Conservation (phyloP, 306 rosid genomes). For the Elaeagnus macrophylla region DNA sequence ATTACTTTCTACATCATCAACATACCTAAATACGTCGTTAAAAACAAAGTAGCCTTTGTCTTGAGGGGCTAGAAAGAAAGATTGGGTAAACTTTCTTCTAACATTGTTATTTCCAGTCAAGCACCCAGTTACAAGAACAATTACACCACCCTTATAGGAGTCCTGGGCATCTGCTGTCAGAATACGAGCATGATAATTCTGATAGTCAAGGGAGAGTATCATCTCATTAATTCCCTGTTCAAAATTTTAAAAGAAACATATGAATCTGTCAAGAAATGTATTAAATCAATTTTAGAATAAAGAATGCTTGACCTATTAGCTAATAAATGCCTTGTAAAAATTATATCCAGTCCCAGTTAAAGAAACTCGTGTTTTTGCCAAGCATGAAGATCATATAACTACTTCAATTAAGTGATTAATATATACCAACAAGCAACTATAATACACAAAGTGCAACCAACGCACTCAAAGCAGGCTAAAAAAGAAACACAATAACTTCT, state of each 20-base stretch:
- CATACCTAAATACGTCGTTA: conserved; percentile 59
- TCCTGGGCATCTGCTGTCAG: conserved; percentile 58
- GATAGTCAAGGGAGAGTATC: conserved; percentile 37
- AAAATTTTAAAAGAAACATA: conserved; percentile 5
- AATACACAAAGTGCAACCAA: no score
- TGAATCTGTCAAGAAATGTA: not conserved
- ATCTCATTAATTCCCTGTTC: conserved; percentile 51
- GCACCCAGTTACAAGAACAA: conserved; percentile 65
- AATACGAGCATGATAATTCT: conserved; percentile 42
- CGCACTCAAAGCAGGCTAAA: no score
- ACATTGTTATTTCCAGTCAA: conserved; percentile 36
- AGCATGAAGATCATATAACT: no score
- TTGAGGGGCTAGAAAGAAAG: conserved; percentile 74
- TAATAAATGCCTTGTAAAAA: no score
- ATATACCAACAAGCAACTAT: no score
- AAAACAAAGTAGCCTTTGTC: conserved; percentile 54
- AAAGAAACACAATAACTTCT: no score
- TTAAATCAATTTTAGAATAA: not conserved
- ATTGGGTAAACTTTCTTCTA: conserved; percentile 51
- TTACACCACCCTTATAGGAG: conserved; percentile 50
- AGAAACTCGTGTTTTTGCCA: no score
- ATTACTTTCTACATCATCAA: conserved; percentile 29
- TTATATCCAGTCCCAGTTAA: no score
- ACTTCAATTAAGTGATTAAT: no score
- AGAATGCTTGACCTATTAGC: no score